Evolutionary conservation across 192 early-diverging fungal species (phyloP).

Genomic region (Helicostylum pulchrum): DNA sequence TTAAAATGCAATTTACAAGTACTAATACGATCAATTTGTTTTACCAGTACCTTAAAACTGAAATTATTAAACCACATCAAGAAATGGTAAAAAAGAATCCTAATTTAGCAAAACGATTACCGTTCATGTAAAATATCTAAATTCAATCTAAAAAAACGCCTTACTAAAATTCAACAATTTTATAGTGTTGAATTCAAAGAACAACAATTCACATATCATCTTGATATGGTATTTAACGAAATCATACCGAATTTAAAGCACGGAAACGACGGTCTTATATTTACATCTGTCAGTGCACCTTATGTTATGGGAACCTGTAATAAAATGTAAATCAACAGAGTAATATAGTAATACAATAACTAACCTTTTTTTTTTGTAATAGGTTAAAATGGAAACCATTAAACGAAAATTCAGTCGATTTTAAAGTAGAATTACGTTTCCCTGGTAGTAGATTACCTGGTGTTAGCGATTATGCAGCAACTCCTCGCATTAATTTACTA

Average conservation of each 20-base stretch:
- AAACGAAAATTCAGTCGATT: constrained; percentile 78
- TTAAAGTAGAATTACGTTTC: constrained; percentile 47
- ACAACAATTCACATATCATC: constrained; percentile 64
- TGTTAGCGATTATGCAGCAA: constrained; percentile 20
- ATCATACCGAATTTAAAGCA: constrained; percentile 63
- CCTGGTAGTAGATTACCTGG: constrained; percentile 26
- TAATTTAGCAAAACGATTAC: constrained; percentile 37
- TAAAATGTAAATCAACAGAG: constrained; percentile 52
- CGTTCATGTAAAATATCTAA: constrained; percentile 47
- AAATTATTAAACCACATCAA: constrained; percentile 66
- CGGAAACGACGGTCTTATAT: constrained; percentile 73
- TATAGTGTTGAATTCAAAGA: constrained; percentile 63
- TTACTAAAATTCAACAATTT: background rate
- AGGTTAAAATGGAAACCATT: constrained; percentile 89
- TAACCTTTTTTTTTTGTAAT: background rate
- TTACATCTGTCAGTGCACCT: constrained; percentile 58
- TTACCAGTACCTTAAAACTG: constrained; percentile 56
- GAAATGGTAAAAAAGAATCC: constrained; percentile 40
- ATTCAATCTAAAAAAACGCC: no score
- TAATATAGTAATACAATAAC: background rate
- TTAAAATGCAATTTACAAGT: background rate
- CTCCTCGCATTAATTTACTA: constrained; percentile 46
- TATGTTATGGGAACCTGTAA: constrained; percentile 66
- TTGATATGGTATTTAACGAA: constrained; percentile 50
- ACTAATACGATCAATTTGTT: background rate